Evolutionary conservation across 176 grass and related monocot genomes (phyloP), one percentile per base, ranked within the genome.

Genomic region (Rhynchospora breviuscula): DNA sequence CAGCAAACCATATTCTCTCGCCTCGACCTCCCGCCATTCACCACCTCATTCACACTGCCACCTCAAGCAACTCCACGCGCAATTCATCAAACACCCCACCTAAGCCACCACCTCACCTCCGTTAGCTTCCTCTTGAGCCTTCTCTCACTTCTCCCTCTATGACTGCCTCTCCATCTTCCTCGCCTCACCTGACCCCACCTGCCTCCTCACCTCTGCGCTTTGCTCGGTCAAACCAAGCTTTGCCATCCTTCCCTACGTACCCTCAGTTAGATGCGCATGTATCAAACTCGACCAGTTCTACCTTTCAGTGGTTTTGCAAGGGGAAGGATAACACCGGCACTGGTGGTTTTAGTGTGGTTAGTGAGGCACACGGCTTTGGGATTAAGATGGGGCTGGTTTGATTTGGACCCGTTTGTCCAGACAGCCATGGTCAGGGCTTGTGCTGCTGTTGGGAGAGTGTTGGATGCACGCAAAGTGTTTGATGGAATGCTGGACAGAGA

Each of bases 31-130:
- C 53, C 22, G 14, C 15, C 77, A 60, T 62, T 61, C 10, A 26
- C 31, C 31, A 62, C 40, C 78, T 63, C 6, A 7, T 23, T 52
- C 82, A 67, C 66, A 73, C 77, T 10, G 31, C 79, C 59, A 81
- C 66, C 73, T 84, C 12, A 84, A 86, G 21, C 87, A 98, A 86
- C 86, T 98, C 70, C 95, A 85, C 67, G 89, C 87, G 17, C 90
- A 89, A 48, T 85, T 97, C 70, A 86, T 97, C 85, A 92, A 88
- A 44, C 87, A 86, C 33, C 70, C 63, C 62, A 83, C 81, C 73
- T 79, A 51, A 80, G 79, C 73, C 66, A 59, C 31, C 68, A 63
- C 51, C 79, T 78, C 47, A 53, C 57, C 67, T 83, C 66, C 56
- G 47, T 54, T 67, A 12, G 49, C 9, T 81, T 90, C 88, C 69